Evolutionary conservation across 2,329 filamentous ascomycete genomes (phyloP).

Genomic region (Aureobasidium sp.): DNA sequence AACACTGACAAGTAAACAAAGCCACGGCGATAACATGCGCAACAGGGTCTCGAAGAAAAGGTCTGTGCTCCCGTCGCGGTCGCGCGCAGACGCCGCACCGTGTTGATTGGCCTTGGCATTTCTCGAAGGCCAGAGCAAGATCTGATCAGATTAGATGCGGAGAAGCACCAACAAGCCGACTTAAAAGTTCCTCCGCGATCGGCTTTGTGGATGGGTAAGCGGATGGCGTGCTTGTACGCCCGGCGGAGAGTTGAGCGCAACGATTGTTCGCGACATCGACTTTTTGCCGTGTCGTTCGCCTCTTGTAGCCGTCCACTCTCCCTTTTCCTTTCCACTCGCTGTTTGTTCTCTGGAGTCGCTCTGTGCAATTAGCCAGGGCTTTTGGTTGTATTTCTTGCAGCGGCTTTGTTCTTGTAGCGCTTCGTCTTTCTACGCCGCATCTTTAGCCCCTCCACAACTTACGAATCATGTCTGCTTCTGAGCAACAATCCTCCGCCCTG

Average conservation of each 20-base stretch:
- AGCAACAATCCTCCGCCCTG: conserved; percentile 35
- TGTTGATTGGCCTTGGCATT: no score
- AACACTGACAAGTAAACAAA: conserved; percentile 7
- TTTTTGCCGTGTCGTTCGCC: conserved; percentile 3
- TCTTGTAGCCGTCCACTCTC: not conserved
- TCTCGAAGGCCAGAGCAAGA: not conserved
- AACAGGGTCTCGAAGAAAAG: not conserved
- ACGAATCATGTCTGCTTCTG: not conserved
- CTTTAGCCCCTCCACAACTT: not conserved
- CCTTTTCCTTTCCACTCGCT: not conserved
- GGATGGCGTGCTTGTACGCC: not conserved
- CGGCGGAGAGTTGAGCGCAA: not conserved
- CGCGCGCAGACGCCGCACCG: not conserved
- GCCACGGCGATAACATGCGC: not conserved
- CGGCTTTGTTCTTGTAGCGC: not conserved
- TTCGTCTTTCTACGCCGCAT: not conserved
- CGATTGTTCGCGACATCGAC: not conserved
- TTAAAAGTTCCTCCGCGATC: not conserved
- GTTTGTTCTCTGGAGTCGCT: conserved; percentile 4
- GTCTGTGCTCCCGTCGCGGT: not conserved
- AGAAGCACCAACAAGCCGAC: not conserved
- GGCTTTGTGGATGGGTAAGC: not conserved
- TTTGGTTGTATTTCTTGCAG: not conserved
- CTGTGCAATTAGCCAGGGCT: not conserved
- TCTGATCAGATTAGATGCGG: conserved; percentile 1